These are phyloP conservation scores for carrot (Daucus carota) DNA, from an alignment of 129 eudicot genomes.

Conservation along the genomic window DH1_v3.0 NC_030387.2:2518501-2519000, in stretches of 20 bases:
- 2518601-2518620: constrained; percentile 4
- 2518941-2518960: no score
- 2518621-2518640: constrained; percentile 14
- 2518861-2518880: not conserved
- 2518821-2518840: no score
- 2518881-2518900: no score
- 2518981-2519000: no score
- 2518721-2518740: not conserved
- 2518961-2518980: no score
- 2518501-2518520: constrained; percentile 24
- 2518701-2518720: not conserved
- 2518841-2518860: not conserved
- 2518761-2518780: not conserved
- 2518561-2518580: not conserved
- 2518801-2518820: not conserved
- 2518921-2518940: no score
- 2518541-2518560: constrained; percentile 4
- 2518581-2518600: constrained; percentile 7
- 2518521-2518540: constrained; percentile 39
- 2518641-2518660: not conserved
- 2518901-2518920: no score
- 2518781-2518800: not conserved
- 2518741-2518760: not conserved
- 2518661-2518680: not conserved
- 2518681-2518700: constrained; percentile 4